phyloP scores from a whole-genome alignment of 148 eudicot species.

The Cornus kousa region DNA sequence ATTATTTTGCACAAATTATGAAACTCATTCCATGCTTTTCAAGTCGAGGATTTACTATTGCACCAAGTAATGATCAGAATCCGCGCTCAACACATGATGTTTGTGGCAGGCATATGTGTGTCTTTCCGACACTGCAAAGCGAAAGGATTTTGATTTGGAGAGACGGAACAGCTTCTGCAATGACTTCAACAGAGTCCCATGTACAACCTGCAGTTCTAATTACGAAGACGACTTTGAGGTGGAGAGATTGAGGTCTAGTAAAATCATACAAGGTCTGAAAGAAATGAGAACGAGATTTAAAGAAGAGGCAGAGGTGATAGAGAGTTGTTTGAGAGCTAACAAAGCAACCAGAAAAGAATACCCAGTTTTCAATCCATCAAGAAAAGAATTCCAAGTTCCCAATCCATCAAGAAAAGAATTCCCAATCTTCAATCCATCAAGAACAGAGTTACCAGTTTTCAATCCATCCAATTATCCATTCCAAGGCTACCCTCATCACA shows the following conservation, averaged over 20 bases:
- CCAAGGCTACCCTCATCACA: conserved; percentile 55
- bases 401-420: conserved; percentile 30
- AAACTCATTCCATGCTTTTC: too few species aligned
- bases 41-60: too few species aligned
- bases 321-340: conserved; percentile 52
- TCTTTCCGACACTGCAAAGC: conserved; percentile 45
- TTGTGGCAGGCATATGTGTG: conserved; percentile 67
- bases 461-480: conserved; percentile 36
- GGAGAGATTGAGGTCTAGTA: conserved; percentile 13
- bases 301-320: conserved; percentile 57
- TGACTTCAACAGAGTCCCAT: conserved; percentile 26
- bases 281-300: conserved; percentile 38
- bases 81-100: not conserved
- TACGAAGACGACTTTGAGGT: not conserved
- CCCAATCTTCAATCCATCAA: conserved; percentile 31
- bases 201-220: not conserved
- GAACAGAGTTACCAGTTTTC: conserved; percentile 36
- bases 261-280: conserved; percentile 16
- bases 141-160: conserved; percentile 56
- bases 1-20: too few species aligned
- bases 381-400: conserved; percentile 33
- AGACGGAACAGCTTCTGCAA: conserved; percentile 41
- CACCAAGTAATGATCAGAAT: not conserved
- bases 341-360: conserved; percentile 27
- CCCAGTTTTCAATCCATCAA: conserved; percentile 31